Conservation (phyloP, 148 eudicot species). For the Spergularia marina region DNA sequence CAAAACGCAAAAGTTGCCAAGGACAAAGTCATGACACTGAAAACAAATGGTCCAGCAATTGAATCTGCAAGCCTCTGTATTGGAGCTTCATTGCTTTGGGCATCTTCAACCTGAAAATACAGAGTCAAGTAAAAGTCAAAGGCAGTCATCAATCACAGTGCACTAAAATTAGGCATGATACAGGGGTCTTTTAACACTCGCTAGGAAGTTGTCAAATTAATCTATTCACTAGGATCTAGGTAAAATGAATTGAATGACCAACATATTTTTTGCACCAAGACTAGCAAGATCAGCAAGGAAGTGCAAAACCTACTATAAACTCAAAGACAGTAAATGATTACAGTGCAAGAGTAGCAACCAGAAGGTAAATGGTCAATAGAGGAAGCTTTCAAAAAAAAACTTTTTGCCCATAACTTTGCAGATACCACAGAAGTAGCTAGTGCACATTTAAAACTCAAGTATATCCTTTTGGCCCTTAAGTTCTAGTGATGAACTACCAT, state of each 20-base stretch:
- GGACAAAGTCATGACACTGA: conserved; percentile 77
- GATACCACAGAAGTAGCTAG: not conserved
- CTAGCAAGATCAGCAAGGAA: not conserved
- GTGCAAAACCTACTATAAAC: not conserved
- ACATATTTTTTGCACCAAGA: not conserved
- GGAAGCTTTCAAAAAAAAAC: not conserved
- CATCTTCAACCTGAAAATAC: conserved; percentile 81
- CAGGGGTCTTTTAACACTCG: not conserved
- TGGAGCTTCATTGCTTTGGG: conserved; percentile 98
- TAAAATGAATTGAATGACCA: not conserved
- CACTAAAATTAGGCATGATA: not conserved
- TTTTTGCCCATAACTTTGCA: not conserved
- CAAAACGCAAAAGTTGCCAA: conserved; percentile 89
- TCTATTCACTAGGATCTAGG: not conserved
- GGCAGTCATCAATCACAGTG: not conserved
- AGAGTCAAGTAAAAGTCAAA: conserved; percentile 1
- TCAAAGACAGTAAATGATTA: not conserved
- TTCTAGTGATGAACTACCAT: not conserved
- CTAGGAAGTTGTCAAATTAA: not conserved
- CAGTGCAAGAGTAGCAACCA: not conserved
- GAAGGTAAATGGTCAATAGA: not conserved
- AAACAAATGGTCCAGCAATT: conserved; percentile 95
- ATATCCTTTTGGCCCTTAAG: not conserved
- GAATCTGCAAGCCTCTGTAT: conserved; percentile 96
- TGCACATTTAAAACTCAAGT: not conserved